Evolutionary conservation across 78 protist genomes (phyloP), one percentile per base, ranked within the genome.

Genomic region (Neovahlkampfia damariscottae): DNA sequence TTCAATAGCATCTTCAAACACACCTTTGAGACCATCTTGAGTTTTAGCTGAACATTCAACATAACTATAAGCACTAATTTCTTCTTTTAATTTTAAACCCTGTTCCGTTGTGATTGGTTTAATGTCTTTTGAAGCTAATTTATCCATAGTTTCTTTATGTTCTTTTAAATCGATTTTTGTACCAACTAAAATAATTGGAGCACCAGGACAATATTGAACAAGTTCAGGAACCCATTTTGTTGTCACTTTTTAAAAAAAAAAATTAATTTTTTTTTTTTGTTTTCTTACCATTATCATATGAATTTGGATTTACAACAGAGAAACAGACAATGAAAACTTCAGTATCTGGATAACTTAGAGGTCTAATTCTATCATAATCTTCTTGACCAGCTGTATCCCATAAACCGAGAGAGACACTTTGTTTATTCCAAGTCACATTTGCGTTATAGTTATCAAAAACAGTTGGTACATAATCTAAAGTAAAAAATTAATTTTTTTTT

Each of bases 371-470:
- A 34, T 84, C 90, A 37, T 80, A 83, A 31, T 84, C 88, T 38
- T 86, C 89, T 85, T 96, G 98, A 0, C 98, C 98, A 19, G 98
- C 97, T 5, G 97, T 93, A 68, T 93, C 97, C 98, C 98, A 95
- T 19, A 94, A 86, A n/a, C 91, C 94, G 3, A 93, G 71, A 41
- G 9, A 76, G 30, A 79, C 67, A 2, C 85, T 79, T 58, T 80
- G 75, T n/a, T 66, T 72, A 34, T 89, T 90, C 2, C 84, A 89
- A 76, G 82, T 74, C 28, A 86, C 91, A 10, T 80, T 74, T 27
- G 93, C 88, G 31, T 67, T 5, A 78, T 89, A 89, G 78, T 89
- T 39, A n/a, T 19, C 10, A 76, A 10, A 88, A 27, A 86, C 79
- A 0, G 89, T 80, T 27, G 88, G 88, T 5, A 86, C 78, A 77